phyloP scores from a whole-genome alignment of 2,329 filamentous ascomycete species.

The Alternaria hordeiaustralica region DNA sequence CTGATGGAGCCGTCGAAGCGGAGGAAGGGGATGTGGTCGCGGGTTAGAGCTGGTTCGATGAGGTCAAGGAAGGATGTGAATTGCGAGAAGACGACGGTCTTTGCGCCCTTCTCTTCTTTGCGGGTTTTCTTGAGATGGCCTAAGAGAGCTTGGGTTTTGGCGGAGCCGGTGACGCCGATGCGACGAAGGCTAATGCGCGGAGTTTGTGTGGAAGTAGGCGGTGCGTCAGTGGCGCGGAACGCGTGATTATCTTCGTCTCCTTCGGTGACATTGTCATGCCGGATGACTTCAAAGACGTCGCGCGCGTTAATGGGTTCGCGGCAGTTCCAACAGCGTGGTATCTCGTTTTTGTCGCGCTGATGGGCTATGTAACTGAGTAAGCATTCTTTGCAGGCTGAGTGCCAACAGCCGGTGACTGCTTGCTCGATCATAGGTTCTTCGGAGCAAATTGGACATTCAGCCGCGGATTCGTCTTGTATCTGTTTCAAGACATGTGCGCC shows the following conservation, averaged over 20 bases:
- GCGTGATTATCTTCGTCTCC: conserved; percentile 47
- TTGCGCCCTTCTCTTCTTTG: conserved; percentile 70
- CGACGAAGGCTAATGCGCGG: conserved; percentile 66
- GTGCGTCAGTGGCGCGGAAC: conserved; percentile 34
- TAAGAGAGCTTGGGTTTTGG: conserved; percentile 85
- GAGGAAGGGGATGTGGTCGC: conserved; percentile 77
- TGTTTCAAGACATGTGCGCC: conserved; percentile 87
- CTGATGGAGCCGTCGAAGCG: conserved; percentile 90
- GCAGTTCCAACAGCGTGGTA: conserved; percentile 89
- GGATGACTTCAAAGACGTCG: conserved; percentile 91
- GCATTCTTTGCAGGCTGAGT: conserved; percentile 94
- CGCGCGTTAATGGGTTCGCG: conserved; percentile 80
- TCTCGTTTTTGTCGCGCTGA: conserved; percentile 75
- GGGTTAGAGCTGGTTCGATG: conserved; percentile 79
- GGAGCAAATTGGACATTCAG: conserved; percentile 92
- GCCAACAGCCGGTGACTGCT: conserved; percentile 95
- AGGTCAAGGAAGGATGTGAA: conserved; percentile 96
- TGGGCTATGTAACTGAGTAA: conserved; percentile 89
- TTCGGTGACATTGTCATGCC: conserved; percentile 68
- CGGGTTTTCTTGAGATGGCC: conserved; percentile 74
- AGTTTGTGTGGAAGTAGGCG: conserved; percentile 32
- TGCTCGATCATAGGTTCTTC: conserved; percentile 97
- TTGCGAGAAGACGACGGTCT: conserved; percentile 94
- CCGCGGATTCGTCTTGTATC: conserved; percentile 86
- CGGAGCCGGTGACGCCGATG: conserved; percentile 74